Evolutionary conservation across 306 rosid genomes (phyloP), one percentile per base, ranked within the genome.

Genomic region (Quercus cerris): DNA sequence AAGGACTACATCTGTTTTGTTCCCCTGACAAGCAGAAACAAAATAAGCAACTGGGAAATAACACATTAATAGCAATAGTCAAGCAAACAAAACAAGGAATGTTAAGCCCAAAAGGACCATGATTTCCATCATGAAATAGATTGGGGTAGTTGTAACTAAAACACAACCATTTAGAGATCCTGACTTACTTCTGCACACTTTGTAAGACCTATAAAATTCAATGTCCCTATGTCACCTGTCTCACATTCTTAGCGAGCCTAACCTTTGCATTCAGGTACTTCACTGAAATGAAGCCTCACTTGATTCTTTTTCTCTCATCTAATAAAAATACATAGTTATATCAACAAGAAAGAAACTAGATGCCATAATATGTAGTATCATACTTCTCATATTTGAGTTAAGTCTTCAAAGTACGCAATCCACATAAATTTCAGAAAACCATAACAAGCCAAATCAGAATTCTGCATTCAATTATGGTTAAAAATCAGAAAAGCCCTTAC

Each of bases 1-100:
- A 78, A 92, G 81, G 52, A 90, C 84, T 52, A 94, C 75, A 67
- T 94, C 94, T 46, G 98, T 92, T 73, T 86, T 85, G 86, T 86
- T 91, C 82, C 97, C 97, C 97, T 94, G 91, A 71, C 59, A 81
- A 79, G 70, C 23, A 67, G n/a, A 80, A 67, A 52, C 17, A 33
- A 71, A 57, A 56, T 55, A 75, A 70, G 75, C 76, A 74, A 77
- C 38, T 70, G 38, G 69, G 64, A 14, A 59, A 59, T 9, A 22
- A 22, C 13, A 58, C 12, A 25, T 58, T 58, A 58, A 0, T 25
- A 22, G 7, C 64, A 9, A 58, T 18, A 22, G 28, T 9, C 23
- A 58, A 9, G 28, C 28, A 58, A 58, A 58, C 14, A 58, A 30
- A 10, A 64, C 22, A 28, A 64, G n/a, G 41, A 17, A 64, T 64